phyloP scores from a whole-genome alignment of 768 basidiomycete species.

The Tephrocybe sp. region DNA sequence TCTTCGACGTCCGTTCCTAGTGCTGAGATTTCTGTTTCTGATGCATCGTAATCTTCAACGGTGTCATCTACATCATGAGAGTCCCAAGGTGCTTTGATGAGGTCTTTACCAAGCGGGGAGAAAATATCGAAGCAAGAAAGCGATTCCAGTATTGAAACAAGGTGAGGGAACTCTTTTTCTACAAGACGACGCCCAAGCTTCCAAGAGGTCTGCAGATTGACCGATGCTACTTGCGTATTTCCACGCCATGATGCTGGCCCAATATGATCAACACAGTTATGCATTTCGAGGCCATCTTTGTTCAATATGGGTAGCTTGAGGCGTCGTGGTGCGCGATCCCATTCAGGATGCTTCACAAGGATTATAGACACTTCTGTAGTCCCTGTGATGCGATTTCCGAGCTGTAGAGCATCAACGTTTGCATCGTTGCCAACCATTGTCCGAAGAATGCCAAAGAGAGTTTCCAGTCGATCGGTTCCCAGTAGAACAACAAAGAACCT shows the following conservation, averaged over 20 bases:
- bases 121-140: not conserved
- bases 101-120: not conserved
- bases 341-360: constrained; percentile 33
- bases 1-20: not conserved
- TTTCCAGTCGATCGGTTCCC: constrained; percentile 34
- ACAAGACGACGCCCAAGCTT: not conserved
- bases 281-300: constrained; percentile 20
- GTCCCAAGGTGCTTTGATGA: not conserved
- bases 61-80: constrained; percentile 2
- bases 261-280: constrained; percentile 28
- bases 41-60: not conserved
- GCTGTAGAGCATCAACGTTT: constrained; percentile 24
- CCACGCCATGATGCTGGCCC: constrained; percentile 33
- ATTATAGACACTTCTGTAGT: constrained; percentile 31
- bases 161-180: not conserved
- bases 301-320: constrained; percentile 28
- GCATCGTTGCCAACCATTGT: constrained; percentile 35
- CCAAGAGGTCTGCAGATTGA: constrained; percentile 22
- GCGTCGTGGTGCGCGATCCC: constrained; percentile 33
- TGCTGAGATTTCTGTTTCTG: not conserved
- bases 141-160: not conserved
- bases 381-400: constrained; percentile 24
- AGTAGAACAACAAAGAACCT: constrained; percentile 35
- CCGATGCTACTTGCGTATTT: constrained; percentile 21
- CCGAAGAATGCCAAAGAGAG: constrained; percentile 31